These are phyloP conservation scores for Cerrena zonata DNA, from an alignment of 1,284 basidiomycete species.

Conservation along the genomic window DNA sequence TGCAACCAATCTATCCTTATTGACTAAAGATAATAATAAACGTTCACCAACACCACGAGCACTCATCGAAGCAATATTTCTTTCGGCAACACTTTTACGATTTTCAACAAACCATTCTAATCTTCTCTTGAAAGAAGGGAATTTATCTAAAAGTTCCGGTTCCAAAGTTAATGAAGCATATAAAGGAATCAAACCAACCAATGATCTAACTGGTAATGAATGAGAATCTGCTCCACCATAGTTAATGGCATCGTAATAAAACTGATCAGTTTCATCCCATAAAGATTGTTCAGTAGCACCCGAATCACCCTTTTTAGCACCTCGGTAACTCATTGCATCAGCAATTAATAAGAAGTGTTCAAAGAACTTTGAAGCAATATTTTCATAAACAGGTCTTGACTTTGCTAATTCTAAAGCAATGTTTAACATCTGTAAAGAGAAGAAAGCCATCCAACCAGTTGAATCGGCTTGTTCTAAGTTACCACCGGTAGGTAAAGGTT, in stretches of 20 bases:
- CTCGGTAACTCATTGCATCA: constrained; percentile 94
- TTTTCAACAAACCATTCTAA: constrained; percentile 99
- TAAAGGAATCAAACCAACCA: constrained; percentile 92
- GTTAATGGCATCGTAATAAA: constrained; percentile 96
- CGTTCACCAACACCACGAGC: constrained; percentile 83
- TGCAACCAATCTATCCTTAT: constrained; percentile 81
- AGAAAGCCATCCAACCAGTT: constrained; percentile 99
- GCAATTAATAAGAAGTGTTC: constrained; percentile 96
- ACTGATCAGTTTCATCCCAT: constrained; percentile 93
- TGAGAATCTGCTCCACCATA: constrained; percentile 81
- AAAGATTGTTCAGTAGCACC: constrained; percentile 77
- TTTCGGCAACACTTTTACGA: constrained; percentile 75
- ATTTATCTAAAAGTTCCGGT: constrained; percentile 79
- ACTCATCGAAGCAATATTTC: constrained; percentile 95
- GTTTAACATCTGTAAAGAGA: constrained; percentile 93
- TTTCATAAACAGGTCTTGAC: constrained; percentile 95
- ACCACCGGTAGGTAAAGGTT: constrained; percentile 90
- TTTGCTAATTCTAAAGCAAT: constrained; percentile 97
- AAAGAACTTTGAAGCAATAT: constrained; percentile 98
- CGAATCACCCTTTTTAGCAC: constrained; percentile 65
- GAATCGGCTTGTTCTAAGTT: constrained; percentile 92
- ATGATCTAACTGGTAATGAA: constrained; percentile 86
- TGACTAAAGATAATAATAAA: constrained; percentile 82
- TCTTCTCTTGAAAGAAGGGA: constrained; percentile 96
- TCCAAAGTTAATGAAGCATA: constrained; percentile 94